Percentiles rank a stretch among this genome's conserved stretches.
Evolutionary conservation across 2,329 filamentous ascomycete genomes (phyloP).

Genomic region (Amylocarpus encephaloides): DNA sequence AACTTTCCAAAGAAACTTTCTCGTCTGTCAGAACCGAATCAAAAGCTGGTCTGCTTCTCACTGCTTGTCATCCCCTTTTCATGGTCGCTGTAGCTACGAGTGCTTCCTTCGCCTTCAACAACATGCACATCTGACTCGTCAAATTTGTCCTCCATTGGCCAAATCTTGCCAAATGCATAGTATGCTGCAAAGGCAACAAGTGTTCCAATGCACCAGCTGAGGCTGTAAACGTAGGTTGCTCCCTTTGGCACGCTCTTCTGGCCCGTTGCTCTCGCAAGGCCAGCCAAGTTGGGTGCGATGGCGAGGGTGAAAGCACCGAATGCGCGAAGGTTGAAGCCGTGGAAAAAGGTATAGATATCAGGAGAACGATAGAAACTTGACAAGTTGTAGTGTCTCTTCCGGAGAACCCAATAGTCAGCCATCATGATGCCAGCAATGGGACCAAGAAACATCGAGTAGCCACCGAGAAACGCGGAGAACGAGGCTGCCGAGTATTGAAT

Average conservation of each 20-base stretch:
- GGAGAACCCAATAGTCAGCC: slow-evolving; percentile 30
- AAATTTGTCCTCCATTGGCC: slow-evolving; percentile 19
- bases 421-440: slow-evolving; percentile 36
- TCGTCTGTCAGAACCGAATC: neutral
- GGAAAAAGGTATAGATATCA: slow-evolving; percentile 21
- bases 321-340: slow-evolving; percentile 19
- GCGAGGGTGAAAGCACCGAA: slow-evolving; percentile 17
- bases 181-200: slow-evolving; percentile 18
- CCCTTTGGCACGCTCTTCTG: slow-evolving; percentile 16
- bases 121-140: slow-evolving; percentile 11
- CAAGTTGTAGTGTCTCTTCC: slow-evolving; percentile 29
- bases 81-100: neutral
- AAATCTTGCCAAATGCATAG: slow-evolving; percentile 12
- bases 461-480: slow-evolving; percentile 29
- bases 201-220: slow-evolving; percentile 22
- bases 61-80: neutral
- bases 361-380: slow-evolving; percentile 28
- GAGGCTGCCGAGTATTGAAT: slow-evolving; percentile 33
- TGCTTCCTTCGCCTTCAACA: slow-evolving; percentile 10
- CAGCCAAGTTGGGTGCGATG: slow-evolving; percentile 19
- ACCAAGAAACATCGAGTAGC: slow-evolving; percentile 33
- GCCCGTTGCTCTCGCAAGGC: slow-evolving; percentile 19
- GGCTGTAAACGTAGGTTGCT: slow-evolving; percentile 21
- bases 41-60: neutral
- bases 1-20: neutral